phyloP scores from a whole-genome alignment of 2,329 filamentous ascomycete species.

The Paraphoma chrysanthemicola region DNA sequence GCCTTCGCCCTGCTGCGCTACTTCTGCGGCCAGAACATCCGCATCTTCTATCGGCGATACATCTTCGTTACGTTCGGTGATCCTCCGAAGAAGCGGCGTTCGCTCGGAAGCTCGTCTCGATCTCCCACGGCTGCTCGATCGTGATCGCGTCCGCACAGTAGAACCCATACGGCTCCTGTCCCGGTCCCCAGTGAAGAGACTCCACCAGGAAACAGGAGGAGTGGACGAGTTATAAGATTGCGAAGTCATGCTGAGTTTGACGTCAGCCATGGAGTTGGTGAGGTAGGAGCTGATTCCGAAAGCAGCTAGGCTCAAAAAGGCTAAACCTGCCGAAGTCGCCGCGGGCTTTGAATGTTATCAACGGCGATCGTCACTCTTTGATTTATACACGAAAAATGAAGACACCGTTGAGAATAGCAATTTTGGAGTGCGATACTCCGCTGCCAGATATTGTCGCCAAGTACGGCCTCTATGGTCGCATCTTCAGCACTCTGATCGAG shows the following conservation, averaged over 20 bases:
- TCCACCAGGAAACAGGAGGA: constrained; percentile 6
- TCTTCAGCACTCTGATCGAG: constrained; percentile 60
- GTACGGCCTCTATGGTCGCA: constrained; percentile 75
- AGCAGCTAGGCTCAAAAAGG: constrained; percentile 7
- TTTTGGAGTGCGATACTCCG: constrained; percentile 88
- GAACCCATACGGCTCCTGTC: constrained; percentile 2
- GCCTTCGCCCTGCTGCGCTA: constrained; percentile 30
- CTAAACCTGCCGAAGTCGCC: constrained; percentile 23
- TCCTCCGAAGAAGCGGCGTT: constrained; percentile 39
- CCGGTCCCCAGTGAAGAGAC: neutral
- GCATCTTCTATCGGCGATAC: constrained; percentile 31
- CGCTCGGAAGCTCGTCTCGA: constrained; percentile 31
- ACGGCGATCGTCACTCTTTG: constrained; percentile 3
- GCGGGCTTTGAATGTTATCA: constrained; percentile 8
- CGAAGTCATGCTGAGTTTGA: constrained; percentile 8
- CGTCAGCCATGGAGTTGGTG: constrained; percentile 8
- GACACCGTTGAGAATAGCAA: constrained; percentile 72
- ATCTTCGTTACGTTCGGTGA: constrained; percentile 17
- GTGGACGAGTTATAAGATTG: constrained; percentile 2
- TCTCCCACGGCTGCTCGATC: constrained; percentile 6
- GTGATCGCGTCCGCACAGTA: constrained; percentile 2
- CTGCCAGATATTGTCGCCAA: constrained; percentile 67
- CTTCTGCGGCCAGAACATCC: constrained; percentile 25
- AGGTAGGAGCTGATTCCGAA: constrained; percentile 1
- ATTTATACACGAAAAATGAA: constrained; percentile 34